phyloP scores from a whole-genome alignment of 2,329 filamentous ascomycete genomes.

The Seiridium cupressi region DNA sequence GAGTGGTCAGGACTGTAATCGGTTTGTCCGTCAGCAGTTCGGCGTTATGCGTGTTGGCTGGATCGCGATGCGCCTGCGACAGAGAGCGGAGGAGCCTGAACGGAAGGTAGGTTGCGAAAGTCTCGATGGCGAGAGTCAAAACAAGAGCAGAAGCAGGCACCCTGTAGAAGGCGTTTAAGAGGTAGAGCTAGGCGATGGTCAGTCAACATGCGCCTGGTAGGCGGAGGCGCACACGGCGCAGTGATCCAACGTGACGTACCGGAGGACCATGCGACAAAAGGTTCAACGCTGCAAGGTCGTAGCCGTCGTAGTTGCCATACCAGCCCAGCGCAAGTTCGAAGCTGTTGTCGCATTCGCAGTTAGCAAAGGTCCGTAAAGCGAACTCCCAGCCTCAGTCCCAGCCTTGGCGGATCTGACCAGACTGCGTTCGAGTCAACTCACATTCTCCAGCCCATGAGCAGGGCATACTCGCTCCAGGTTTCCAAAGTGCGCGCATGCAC shows the following conservation, averaged over 20 bases:
- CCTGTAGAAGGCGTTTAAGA: conserved; percentile 76
- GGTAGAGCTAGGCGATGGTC: conserved; percentile 54
- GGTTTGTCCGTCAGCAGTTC: conserved; percentile 63
- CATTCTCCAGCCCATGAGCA: conserved; percentile 53
- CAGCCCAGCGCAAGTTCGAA: conserved; percentile 71
- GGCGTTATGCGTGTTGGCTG: conserved; percentile 54
- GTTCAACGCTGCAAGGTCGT: conserved; percentile 64
- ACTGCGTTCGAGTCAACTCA: conserved; percentile 33
- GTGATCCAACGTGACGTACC: conserved; percentile 37
- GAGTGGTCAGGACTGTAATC: conserved; percentile 62
- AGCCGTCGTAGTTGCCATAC: conserved; percentile 71
- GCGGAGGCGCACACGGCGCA: not conserved
- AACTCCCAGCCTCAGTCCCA: not conserved
- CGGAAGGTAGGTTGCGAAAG: conserved; percentile 67
- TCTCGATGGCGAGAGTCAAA: conserved; percentile 64
- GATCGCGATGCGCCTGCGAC: conserved; percentile 60
- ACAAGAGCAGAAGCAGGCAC: conserved; percentile 61
- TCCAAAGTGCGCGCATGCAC: conserved; percentile 63
- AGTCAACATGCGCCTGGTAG: not conserved
- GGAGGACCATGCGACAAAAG: conserved; percentile 73
- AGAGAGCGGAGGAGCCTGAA: conserved; percentile 72
- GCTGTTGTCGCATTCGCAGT: conserved; percentile 40
- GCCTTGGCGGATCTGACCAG: not conserved
- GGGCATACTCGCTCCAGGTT: conserved; percentile 59
- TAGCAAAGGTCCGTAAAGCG: not conserved